Conservation (phyloP, 345 rosid genomes). For the Eucalyptus decipiens region DNA sequence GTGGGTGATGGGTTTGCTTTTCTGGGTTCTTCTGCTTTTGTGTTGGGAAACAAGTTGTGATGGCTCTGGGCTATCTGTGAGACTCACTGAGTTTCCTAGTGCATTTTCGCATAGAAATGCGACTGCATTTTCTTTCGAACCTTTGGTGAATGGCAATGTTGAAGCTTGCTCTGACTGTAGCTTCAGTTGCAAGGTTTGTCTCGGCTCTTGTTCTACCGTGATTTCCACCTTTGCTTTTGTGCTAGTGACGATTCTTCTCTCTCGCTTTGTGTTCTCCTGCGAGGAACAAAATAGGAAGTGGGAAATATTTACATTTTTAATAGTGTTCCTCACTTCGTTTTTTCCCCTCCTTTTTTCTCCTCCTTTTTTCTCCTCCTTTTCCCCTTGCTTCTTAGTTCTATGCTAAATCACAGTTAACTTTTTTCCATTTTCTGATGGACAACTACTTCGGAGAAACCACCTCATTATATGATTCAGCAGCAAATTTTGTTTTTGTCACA, state of each 20-base stretch:
- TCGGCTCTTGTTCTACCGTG: not conserved
- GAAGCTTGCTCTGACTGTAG: slow-evolving; percentile 41
- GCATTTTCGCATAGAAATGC: slow-evolving; percentile 40
- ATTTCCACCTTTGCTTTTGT: not conserved
- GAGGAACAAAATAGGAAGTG: not conserved
- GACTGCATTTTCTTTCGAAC: slow-evolving; percentile 63
- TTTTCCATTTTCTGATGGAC: not conserved
- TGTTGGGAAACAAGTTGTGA: not conserved
- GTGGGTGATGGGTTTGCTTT: not conserved
- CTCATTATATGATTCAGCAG: not conserved
- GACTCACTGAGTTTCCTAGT: not conserved
- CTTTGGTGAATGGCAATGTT: slow-evolving; percentile 26
- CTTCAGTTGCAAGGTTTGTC: slow-evolving; percentile 62
- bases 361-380: not conserved
- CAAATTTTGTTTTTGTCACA: not conserved
- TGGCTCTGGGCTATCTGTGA: not conserved
- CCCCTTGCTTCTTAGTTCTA: not conserved
- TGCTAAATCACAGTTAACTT: not conserved
- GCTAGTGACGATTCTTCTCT: not conserved
- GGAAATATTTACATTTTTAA: not conserved
- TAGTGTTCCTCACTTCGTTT: not conserved
- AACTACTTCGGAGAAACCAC: not conserved
- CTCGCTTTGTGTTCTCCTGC: not conserved
- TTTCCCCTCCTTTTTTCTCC: not conserved
- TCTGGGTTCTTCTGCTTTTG: not conserved